Base-by-base conservation (phyloP, 768 basidiomycete genomes). In the Boletellus ananiceps region DNA sequence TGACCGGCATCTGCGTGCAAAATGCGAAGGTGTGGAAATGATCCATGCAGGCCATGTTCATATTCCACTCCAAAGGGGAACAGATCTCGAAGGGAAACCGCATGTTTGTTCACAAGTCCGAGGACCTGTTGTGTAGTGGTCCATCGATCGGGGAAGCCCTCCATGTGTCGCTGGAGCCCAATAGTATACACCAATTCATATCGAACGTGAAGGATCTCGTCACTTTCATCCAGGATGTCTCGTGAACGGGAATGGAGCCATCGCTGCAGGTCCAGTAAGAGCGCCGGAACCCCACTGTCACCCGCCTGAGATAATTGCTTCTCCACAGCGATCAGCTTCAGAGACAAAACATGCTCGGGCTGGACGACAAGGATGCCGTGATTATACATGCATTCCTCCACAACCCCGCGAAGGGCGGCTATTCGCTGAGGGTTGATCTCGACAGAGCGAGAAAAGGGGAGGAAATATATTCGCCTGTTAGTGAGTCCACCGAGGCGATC, bases 331-430 rank as follows among this genome's bases (percentile, higher is more conserved):
- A 73, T 69, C 38, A 80, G 63, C 55, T 69, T 67, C 47, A 74
- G 71, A 0, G 78, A 79, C 6, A 80, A 70, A 4, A 77, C 70
- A 40, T 80, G 78, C 36, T 80, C 76, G 0, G 78, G 78, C 47
- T 80, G 77, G 14, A 65, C 60, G 2, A 80, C 61, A 3, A 78
- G 57, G 9, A 80, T 56, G 0, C 78, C 78, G 9, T 66, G 58
- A 37, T 57, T 60, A 0, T 44, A 46, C 50, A 58, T 61, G 50
- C 79, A 80, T 36, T 67, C 53, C 13, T 8, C 14, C 23, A 62
- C 19, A 13, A 39, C 41, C 5, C 45, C 52, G 54, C 14, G 47
- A 6, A 54, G 50, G 23, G 31, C 34, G 25, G n/a, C 5, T 2
- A 48, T 40, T 58, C 52, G 48, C 61, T 69, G 13, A 71, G 48